Evolutionary conservation across 2,329 filamentous ascomycete species (phyloP), one percentile per base, ranked within the genome.

Genomic region (Stenocarpella maydis): DNA sequence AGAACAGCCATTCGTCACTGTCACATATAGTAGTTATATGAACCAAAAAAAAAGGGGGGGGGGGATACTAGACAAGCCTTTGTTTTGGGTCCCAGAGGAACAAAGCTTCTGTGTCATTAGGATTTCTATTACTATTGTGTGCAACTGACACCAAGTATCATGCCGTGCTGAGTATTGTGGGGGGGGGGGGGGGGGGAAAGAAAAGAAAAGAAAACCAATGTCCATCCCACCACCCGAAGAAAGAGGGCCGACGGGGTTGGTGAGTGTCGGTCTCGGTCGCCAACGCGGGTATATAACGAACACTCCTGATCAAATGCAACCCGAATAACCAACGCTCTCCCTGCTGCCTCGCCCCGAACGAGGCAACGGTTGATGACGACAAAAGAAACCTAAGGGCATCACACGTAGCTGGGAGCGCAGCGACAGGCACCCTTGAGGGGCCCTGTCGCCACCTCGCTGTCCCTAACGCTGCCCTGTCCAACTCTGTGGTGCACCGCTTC

Each of bases 221-320:
- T 63, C 58, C 58, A n/a, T 37, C 52, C 52, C 49, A 65, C 61
- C 61, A 15, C 41, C n/a, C 21, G 34, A 15, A n/a, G 4, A 43
- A 34, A 24, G 15, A 19, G 14, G 34, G 14, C 31, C 58, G 41
- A 41, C 47, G n/a, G 28, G 19, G 43, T n/a, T 54, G 19, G 49
- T 65, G 37, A 21, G 37, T 54, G 47, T 54, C 21, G 26, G 31
- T 55, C 50, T 26, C 47, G 39, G 37, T 67, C 50, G 64, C 64
- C 64, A 67, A 34, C 45, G 65, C 65, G 65, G 65, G 65, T 67
- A 67, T 67, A 67, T 67, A 67, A 58, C 52, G 65, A 65, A 64
- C 52, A 53, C 41, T 71, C 66, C 60, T 71, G 17, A 65, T 63
- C 26, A 69, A 65, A 69, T 65, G 49, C 60, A 71, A 41, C 52